These are phyloP conservation scores for Colletotrichum sp. DNA, from an alignment of 2,329 filamentous ascomycete species.

Conservation along the genomic window DNA sequence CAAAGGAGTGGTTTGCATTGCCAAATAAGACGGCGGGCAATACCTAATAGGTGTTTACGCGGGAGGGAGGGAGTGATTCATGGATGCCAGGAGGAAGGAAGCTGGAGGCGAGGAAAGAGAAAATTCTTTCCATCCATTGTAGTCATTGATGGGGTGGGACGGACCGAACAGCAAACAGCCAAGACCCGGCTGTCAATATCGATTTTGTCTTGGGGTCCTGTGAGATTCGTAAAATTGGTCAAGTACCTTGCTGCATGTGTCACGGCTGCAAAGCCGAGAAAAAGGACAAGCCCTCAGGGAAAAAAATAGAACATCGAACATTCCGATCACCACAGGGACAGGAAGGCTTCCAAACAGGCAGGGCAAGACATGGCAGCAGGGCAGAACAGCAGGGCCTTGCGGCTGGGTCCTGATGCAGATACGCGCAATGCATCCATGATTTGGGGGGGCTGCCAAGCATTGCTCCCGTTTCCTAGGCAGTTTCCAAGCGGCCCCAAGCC, in stretches of 20 bases:
- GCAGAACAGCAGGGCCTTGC: neutral
- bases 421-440: slow-evolving; percentile 17
- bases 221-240: neutral
- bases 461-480: neutral
- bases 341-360: neutral
- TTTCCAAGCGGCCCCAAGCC: slow-evolving; percentile 1
- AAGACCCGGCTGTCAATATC: neutral
- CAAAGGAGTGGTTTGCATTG: neutral
- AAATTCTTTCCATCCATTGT: neutral
- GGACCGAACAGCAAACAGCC: neutral
- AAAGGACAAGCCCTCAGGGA: neutral
- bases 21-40: neutral
- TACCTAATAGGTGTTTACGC: neutral
- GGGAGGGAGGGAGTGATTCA: neutral
- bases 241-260: neutral
- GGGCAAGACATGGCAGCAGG: neutral
- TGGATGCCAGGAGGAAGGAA: neutral
- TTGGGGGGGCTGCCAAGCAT: slow-evolving; percentile 8
- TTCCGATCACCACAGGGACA: slow-evolving; percentile 21
- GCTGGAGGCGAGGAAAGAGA: neutral
- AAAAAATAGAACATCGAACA: slow-evolving; percentile 4
- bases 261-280: slow-evolving; percentile 12
- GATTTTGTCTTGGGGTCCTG: neutral
- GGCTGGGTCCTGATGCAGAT: slow-evolving; percentile 16
- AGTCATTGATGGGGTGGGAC: neutral